Evolutionary conservation across 768 basidiomycete genomes (phyloP), one percentile per base, ranked within the genome.

Genomic region (Suillus lakei): DNA sequence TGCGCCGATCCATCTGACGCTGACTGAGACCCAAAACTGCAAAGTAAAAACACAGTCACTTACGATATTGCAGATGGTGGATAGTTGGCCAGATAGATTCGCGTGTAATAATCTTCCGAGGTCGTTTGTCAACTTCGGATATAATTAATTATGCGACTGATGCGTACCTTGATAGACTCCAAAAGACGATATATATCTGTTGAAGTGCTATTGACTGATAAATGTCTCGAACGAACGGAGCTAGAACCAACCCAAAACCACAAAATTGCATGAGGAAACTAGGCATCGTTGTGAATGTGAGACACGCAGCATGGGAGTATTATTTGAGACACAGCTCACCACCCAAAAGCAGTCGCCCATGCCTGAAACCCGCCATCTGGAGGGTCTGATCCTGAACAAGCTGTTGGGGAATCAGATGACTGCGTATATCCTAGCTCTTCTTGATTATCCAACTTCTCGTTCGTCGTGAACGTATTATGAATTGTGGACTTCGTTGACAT

Each of bases 1-100:
- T 32, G 82, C 81, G 21, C 83, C 84, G 60, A 86, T 77, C 73
- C 72, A 77, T 13, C 72, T 72, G 41, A 23, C 30, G 32, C 10
- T 10, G 28, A 68, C 76, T 80, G 26, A 74, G 66, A 13, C 72
- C 72, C 43, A 77, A 67, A 9, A 76, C 3, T 71, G 48, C 81
- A 79, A 38, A 65, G 59, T 6, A 13, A 38, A 39, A 23, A 38
- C 7, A 34, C 4, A 43, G 28, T 62, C 28, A 64, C 74, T 63
- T 53, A 74, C 76, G 76, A 72, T 32, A 78, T 74, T 12, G 73
- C 60, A 15, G 77, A 76, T 16, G 76, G 48, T 0, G 74, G 66
- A 23, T 71, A 51, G 30, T 74, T 71, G 21, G 70, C 65, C 43
- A 78, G 70, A 56, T 76, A 76, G 13, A 65, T 67, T 15, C 70